Conservation (phyloP, 2,329 filamentous ascomycete species). For the Dactylella cylindrospora region DNA sequence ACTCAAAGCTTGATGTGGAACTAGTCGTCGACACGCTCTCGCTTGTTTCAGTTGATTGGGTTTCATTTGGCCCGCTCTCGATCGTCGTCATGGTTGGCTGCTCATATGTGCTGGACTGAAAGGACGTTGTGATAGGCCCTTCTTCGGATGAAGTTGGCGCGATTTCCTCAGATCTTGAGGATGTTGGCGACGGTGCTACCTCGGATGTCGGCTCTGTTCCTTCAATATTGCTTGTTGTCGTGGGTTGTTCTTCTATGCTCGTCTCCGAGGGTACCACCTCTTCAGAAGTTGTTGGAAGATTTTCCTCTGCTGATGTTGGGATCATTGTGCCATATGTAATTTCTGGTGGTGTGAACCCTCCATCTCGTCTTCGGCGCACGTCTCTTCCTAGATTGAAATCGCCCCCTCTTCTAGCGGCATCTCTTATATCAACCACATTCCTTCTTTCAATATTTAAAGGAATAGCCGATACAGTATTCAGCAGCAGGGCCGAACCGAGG, state of each 20-base stretch:
- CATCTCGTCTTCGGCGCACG: slow-evolving; percentile 1
- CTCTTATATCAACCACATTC: not conserved
- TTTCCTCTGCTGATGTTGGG: not conserved
- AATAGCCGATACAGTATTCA: slow-evolving; percentile 11
- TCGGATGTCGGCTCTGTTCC: not conserved
- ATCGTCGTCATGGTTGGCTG: too few relatives aligned
- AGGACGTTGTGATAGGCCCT: too few relatives aligned
- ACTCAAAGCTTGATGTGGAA: too few relatives aligned
- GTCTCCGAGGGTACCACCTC: slow-evolving; percentile 4
- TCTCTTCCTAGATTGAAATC: not conserved
- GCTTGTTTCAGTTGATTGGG: too few relatives aligned
- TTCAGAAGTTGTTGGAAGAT: not conserved
- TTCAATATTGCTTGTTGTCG: not conserved
- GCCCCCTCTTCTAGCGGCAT: not conserved
- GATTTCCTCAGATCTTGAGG: not conserved
- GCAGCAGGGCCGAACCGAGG: not conserved
- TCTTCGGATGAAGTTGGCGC: too few relatives aligned
- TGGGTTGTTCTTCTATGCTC: slow-evolving; percentile 6
- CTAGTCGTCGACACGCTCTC: too few relatives aligned
- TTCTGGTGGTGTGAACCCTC: slow-evolving; percentile 1
- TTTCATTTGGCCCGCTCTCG: too few relatives aligned
- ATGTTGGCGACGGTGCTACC: not conserved
- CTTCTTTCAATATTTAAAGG: slow-evolving; percentile 10
- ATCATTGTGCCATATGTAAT: slow-evolving; percentile 32
- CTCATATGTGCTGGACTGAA: too few relatives aligned